A percentile compares a stretch with the other conserved stretches of the same genome.
Conservation (phyloP, 306 rosid species). For the Comarum palustre region DNA sequence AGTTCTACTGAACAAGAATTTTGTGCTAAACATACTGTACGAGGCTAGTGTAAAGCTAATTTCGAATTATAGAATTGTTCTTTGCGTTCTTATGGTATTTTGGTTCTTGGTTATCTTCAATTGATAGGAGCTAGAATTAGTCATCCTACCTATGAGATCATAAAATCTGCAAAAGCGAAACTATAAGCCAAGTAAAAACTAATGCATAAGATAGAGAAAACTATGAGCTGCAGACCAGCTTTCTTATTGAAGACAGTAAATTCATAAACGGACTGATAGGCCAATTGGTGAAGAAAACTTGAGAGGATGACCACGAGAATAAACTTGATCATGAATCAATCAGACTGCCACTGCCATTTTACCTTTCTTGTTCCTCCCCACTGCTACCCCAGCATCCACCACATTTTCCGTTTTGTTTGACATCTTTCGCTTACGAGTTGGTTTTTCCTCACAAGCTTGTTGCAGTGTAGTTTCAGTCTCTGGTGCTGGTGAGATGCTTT, state of each 20-base stretch:
- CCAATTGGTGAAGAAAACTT: background rate
- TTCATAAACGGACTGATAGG: background rate
- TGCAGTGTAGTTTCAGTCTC: background rate
- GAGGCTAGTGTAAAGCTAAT: slow-evolving; percentile 10
- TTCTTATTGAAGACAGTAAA: background rate
- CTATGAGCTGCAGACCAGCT: background rate
- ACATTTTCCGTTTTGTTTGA: background rate
- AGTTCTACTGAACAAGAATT: slow-evolving; percentile 6
- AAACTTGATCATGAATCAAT: background rate
- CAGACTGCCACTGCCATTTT: background rate
- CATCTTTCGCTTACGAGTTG: slow-evolving; percentile 6
- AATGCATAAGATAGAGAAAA: background rate
- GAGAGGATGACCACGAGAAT: background rate
- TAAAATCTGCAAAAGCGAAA: background rate
- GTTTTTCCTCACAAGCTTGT: background rate
- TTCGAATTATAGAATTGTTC: background rate
- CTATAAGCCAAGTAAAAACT: background rate
- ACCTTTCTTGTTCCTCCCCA: slow-evolving; percentile 1
- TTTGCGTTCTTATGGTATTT: background rate
- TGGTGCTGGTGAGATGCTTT: background rate
- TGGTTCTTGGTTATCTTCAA: background rate
- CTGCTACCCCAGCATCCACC: background rate
- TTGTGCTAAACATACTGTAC: slow-evolving; percentile 1
- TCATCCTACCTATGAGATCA: background rate
- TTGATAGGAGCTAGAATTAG: background rate